A percentile compares a stretch with the other conserved stretches of the same genome.
phyloP scores from a whole-genome alignment of 306 rosid species.

The Castanea crenata region DNA sequence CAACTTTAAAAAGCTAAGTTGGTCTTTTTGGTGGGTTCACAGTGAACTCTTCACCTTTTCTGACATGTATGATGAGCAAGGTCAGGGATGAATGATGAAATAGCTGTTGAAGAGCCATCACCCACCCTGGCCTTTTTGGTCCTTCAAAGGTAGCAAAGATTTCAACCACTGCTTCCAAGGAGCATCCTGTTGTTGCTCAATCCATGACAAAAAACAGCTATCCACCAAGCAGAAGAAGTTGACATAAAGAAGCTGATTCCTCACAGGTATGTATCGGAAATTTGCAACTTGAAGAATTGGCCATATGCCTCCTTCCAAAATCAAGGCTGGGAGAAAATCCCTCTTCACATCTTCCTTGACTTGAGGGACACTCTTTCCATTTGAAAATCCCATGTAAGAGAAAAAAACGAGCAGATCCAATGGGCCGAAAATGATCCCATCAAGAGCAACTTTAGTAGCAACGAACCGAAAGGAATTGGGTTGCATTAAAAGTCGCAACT shows the following conservation, averaged over 20 bases:
- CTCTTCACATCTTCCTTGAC: constrained; percentile 83
- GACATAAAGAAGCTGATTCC: constrained; percentile 89
- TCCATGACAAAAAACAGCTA: constrained; percentile 92
- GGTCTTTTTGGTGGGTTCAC: constrained; percentile 12
- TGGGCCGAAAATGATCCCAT: constrained; percentile 74
- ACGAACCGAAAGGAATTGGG: constrained; percentile 74
- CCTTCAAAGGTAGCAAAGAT: constrained; percentile 51
- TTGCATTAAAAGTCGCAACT: constrained; percentile 48
- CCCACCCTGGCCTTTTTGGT: constrained; percentile 31
- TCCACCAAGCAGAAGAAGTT: constrained; percentile 87
- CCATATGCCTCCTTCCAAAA: constrained; percentile 83
- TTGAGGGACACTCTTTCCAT: constrained; percentile 66
- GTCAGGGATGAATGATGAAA: not conserved
- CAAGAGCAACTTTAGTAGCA: constrained; percentile 72
- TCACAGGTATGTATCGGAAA: constrained; percentile 80
- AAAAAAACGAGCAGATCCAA: constrained; percentile 73
- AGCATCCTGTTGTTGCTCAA: constrained; percentile 92
- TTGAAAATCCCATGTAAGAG: constrained; percentile 78
- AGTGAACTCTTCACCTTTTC: constrained; percentile 21
- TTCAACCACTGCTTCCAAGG: constrained; percentile 89
- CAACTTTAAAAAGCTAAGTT: constrained; percentile 21
- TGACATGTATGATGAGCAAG: constrained; percentile 13
- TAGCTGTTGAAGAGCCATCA: constrained; percentile 12
- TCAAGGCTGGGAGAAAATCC: constrained; percentile 76
- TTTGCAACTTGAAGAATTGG: constrained; percentile 79